A percentile compares a stretch with the other conserved stretches of the same genome.
Conservation (phyloP, 805 yeast species). For the Dipodascopsis uninucleata region DNA sequence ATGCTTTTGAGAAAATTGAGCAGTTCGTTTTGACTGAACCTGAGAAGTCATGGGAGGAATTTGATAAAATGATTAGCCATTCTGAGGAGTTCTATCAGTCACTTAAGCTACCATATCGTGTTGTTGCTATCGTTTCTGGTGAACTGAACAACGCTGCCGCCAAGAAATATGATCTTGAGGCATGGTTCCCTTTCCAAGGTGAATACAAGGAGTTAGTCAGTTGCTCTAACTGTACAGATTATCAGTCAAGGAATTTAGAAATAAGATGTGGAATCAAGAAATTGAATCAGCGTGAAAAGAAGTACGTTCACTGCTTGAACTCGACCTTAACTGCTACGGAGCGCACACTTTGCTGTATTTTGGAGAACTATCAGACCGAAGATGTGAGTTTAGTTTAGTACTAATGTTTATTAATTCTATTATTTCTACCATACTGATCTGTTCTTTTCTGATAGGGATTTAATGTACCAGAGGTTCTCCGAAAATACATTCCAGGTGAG, state of each 20-base stretch:
- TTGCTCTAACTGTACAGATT: slow-evolving; percentile 98
- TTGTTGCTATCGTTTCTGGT: slow-evolving; percentile 97
- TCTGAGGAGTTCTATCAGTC: slow-evolving; percentile 93
- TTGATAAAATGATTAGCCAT: slow-evolving; percentile 86
- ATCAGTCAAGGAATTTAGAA: slow-evolving; percentile 97
- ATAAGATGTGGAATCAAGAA: slow-evolving; percentile 98
- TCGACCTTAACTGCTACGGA: slow-evolving; percentile 96
- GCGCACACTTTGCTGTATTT: slow-evolving; percentile 94
- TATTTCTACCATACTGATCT: neutral
- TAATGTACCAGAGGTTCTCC: slow-evolving; percentile 87
- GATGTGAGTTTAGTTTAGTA: slow-evolving; percentile 48
- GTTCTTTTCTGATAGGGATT: slow-evolving; percentile 43
- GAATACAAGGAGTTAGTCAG: slow-evolving; percentile 98
- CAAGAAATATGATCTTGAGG: slow-evolving; percentile 96
- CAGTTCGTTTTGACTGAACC: slow-evolving; percentile 96
- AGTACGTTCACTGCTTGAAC: slow-evolving; percentile 97
- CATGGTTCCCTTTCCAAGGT: slow-evolving; percentile 99
- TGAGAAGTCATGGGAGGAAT: slow-evolving; percentile 96
- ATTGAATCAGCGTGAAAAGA: slow-evolving; percentile 91
- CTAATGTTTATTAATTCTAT: neutral
- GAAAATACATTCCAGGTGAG: slow-evolving; percentile 96
- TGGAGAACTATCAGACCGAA: slow-evolving; percentile 97
- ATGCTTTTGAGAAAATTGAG: slow-evolving; percentile 96
- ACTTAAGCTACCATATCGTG: slow-evolving; percentile 90
- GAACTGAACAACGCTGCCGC: slow-evolving; percentile 99